Percentiles rank a stretch among this genome's conserved stretches.
Conservation (phyloP, 768 basidiomycete species). For the Tulasnella sp. region DNA sequence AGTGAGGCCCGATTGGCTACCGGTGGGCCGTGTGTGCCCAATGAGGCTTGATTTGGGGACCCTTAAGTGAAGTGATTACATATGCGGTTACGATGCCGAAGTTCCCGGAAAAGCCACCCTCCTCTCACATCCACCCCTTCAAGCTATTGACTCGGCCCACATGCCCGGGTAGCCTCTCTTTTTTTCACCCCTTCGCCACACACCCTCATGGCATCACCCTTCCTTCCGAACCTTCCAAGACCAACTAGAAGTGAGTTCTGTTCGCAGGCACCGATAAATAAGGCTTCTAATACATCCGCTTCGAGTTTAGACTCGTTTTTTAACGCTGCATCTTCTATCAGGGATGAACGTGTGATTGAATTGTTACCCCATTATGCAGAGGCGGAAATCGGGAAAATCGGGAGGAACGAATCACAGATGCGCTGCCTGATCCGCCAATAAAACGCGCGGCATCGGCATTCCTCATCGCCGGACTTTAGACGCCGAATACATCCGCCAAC, state of each 20-base stretch:
- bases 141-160: background rate
- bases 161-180: background rate
- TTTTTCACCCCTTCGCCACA: background rate
- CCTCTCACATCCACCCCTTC: conserved; percentile 16
- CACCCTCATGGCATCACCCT: background rate
- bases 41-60: conserved; percentile 7
- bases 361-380: background rate
- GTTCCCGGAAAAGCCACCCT: background rate
- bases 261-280: background rate
- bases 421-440: conserved; percentile 6
- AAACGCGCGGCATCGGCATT: conserved; percentile 11
- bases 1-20: background rate
- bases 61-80: background rate
- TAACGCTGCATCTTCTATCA: background rate
- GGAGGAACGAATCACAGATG: conserved; percentile 14
- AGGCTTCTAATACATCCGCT: conserved; percentile 12
- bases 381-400: background rate
- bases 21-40: background rate
- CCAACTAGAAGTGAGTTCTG: background rate
- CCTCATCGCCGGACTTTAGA: conserved; percentile 9
- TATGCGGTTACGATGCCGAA: conserved; percentile 6
- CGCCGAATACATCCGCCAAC: background rate
- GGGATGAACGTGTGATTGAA: background rate
- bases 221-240: background rate
- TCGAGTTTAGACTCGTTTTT: background rate